Base-by-base conservation (phyloP, 2,329 filamentous ascomycete species). In the Pseudocercospora crystallina region DNA sequence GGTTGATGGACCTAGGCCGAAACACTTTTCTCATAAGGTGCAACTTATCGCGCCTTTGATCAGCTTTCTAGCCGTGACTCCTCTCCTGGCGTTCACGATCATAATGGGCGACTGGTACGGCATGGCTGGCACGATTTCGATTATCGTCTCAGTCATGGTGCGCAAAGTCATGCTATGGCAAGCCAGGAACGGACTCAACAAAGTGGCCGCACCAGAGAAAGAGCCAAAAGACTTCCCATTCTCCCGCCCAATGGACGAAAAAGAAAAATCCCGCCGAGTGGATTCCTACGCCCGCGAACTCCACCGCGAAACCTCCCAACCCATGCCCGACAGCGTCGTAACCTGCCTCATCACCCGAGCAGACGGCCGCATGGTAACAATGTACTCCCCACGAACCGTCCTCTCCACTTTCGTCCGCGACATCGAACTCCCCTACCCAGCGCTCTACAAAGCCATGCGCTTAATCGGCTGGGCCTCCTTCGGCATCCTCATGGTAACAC, bases 91-190 rank as follows among this genome's bases (percentile, higher is more conserved):
- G 7, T 42, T 14, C 10, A 46, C 51, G 2, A 15, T 42, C n/a
- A 36, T 46, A 5, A 46, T 49, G 5, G 51, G 46, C 20, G 51
- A 53, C 31, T 53, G 51, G 51, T 53, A 49, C 31, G 51, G 51
- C 12, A 29, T 53, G 8, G 51, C 39, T 5, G 47, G 47, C 14
- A 36, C 46, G 13, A 30, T 31, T 5, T 39, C 51, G 1, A 49
- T 53, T 20, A 44, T 53, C 17, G 13, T 43, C 29, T 44, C 50
- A 5, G 41, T 53, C 12, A 20, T 44, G 11, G 17, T 34, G 8
- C 42, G 50, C 9, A 31, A 39, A 5, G 33, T 40, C 12, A 37
- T 53, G 10, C 41, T 53, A 8, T 40, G 40, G 31, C 35, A 49
- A 20, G 36, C 40, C 11, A 38, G 45, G 3, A 33, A 30, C 10